Evolutionary conservation across 176 grass and related monocot species (phyloP).

Genomic region (Eleusine coracana): DNA sequence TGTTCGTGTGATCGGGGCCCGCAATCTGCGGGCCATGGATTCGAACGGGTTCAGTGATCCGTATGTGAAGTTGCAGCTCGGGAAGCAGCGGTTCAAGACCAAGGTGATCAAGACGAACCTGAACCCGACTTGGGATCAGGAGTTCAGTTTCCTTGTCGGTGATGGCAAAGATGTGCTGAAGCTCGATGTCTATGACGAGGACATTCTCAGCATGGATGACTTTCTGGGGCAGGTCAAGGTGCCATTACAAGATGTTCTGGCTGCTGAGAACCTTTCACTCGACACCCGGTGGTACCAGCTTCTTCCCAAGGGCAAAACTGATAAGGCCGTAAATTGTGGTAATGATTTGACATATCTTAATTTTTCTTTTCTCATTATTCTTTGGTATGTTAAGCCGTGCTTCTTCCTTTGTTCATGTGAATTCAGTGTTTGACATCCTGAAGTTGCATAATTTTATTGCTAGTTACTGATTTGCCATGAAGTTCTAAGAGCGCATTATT

Average conservation of each 20-base stretch:
- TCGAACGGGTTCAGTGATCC: constrained; percentile 80
- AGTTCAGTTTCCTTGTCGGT: constrained; percentile 70
- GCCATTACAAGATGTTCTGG: constrained; percentile 60
- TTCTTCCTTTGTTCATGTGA: constrained; percentile 25
- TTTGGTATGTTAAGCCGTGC: constrained; percentile 21
- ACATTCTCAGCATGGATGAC: constrained; percentile 70
- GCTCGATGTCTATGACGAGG: constrained; percentile 71
- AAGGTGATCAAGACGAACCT: constrained; percentile 83
- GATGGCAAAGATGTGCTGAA: constrained; percentile 72
- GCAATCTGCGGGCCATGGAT: constrained; percentile 73
- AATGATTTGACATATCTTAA: constrained; percentile 32
- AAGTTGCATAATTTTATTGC: constrained; percentile 33
- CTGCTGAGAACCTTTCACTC: constrained; percentile 56
- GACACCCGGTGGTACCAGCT: constrained; percentile 73
- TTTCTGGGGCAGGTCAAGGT: constrained; percentile 81
- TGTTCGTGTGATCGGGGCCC: constrained; percentile 76
- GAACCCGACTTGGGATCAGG: constrained; percentile 93
- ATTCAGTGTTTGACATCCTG: constrained; percentile 28
- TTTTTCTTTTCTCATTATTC: constrained; percentile 7
- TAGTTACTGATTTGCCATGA: background rate
- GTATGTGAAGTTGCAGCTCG: constrained; percentile 79
- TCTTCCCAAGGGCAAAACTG: constrained; percentile 71
- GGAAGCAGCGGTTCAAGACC: constrained; percentile 74
- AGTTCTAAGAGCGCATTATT: constrained; percentile 18
- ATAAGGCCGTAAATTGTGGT: constrained; percentile 73